phyloP scores from a whole-genome alignment of 768 basidiomycete species.

The Cyclocybe cylindracea region DNA sequence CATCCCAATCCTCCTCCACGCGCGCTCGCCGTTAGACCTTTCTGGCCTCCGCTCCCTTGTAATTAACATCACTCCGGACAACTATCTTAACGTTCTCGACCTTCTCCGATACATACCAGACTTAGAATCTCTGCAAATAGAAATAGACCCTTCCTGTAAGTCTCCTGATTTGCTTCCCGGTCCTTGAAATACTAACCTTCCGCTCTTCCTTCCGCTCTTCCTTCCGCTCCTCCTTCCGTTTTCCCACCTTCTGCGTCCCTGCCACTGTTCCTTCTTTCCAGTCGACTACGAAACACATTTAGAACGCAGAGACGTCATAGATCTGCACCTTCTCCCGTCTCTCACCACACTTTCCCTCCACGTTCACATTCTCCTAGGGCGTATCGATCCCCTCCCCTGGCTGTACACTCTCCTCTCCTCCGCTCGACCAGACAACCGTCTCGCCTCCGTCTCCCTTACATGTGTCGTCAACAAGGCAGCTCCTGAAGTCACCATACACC shows the following conservation, averaged over 20 bases:
- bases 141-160: conserved; percentile 22
- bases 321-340: conserved; percentile 11
- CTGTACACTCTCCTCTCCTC: conserved; percentile 21
- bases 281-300: conserved; percentile 20
- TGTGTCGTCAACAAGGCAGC: conserved; percentile 25
- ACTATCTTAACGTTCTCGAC: conserved; percentile 15
- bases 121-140: conserved; percentile 19
- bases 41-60: conserved; percentile 11
- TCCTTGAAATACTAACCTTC: neutral
- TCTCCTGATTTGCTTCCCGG: neutral
- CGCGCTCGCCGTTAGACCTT: conserved; percentile 16
- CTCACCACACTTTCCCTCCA: conserved; percentile 20
- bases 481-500: conserved; percentile 18
- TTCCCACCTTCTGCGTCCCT: neutral
- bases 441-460: conserved; percentile 19
- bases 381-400: conserved; percentile 25
- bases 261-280: conserved; percentile 1
- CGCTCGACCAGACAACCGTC: conserved; percentile 8
- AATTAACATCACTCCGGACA: conserved; percentile 17
- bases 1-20: conserved; percentile 18
- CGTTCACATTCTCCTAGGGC: conserved; percentile 21
- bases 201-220: neutral
- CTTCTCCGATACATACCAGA: conserved; percentile 12
- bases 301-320: conserved; percentile 16
- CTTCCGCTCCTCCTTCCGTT: neutral